A percentile compares a stretch with the other conserved stretches of the same genome.
Conservation (phyloP, 1,284 basidiomycete species). For the Moniliophthora roreri region DNA sequence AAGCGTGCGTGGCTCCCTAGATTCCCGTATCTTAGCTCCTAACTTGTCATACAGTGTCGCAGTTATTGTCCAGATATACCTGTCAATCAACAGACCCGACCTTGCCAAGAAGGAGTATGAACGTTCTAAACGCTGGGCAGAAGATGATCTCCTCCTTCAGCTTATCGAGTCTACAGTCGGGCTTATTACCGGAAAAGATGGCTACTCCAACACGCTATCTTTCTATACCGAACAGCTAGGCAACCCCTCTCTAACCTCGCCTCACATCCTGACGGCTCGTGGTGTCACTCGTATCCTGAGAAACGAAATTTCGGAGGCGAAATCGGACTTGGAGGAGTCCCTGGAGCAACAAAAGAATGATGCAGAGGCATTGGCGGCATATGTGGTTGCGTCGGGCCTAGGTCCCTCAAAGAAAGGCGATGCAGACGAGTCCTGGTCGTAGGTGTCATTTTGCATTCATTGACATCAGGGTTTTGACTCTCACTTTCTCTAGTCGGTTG, state of each 20-base stretch:
- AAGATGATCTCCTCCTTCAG: slow-evolving; percentile 88
- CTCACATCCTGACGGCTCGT: slow-evolving; percentile 78
- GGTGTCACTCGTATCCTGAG: slow-evolving; percentile 82
- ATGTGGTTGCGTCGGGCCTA: slow-evolving; percentile 66
- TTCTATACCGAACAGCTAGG: slow-evolving; percentile 93
- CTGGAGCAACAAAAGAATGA: slow-evolving; percentile 56
- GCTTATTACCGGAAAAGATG: slow-evolving; percentile 76
- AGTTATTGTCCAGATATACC: slow-evolving; percentile 80
- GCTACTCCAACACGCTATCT: slow-evolving; percentile 72
- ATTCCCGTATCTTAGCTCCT: slow-evolving; percentile 12
- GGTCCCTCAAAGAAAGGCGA: slow-evolving; percentile 57
- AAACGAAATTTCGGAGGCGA: slow-evolving; percentile 80
- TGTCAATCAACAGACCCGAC: slow-evolving; percentile 82
- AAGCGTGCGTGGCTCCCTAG: slow-evolving; percentile 66
- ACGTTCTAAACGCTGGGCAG: slow-evolving; percentile 80
- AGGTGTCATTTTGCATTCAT: slow-evolving; percentile 29
- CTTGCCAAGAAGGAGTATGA: slow-evolving; percentile 86
- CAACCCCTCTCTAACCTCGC: slow-evolving; percentile 78
- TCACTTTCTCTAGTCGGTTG: slow-evolving; percentile 48
- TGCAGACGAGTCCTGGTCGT: slow-evolving; percentile 70
- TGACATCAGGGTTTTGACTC: slow-evolving; percentile 10
- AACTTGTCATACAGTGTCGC: slow-evolving; percentile 56
- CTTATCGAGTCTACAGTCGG: slow-evolving; percentile 88
- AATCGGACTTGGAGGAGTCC: slow-evolving; percentile 84
- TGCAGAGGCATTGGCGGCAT: slow-evolving; percentile 70